These are phyloP conservation scores for Artemisia argyi DNA, from an alignment of 129 eudicot genomes.

Conservation along the genomic window DNA sequence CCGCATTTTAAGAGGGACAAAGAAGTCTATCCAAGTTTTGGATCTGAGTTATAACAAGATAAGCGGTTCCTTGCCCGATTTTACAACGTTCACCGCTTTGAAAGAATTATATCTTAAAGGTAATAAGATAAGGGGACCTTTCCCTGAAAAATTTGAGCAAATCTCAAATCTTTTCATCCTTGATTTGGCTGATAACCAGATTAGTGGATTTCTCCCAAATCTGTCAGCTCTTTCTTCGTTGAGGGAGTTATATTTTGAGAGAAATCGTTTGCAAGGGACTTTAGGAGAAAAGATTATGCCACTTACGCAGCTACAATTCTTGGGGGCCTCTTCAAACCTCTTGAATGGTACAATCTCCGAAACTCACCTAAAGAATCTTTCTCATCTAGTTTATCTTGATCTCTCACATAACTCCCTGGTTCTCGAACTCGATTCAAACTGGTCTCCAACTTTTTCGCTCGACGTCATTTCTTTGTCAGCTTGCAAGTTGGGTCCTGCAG, in stretches of 20 bases:
- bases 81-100: no score
- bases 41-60: not conserved
- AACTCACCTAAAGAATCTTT: slow-evolving; percentile 25
- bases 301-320: slow-evolving; percentile 22
- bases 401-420: no score
- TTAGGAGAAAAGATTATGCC: slow-evolving; percentile 25
- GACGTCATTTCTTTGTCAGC: not conserved
- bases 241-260: no score
- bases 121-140: not conserved
- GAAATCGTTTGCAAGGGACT: slow-evolving; percentile 31
- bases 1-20: not conserved
- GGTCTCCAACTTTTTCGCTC: slow-evolving; percentile 50
- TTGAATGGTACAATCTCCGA: slow-evolving; percentile 35
- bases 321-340: not conserved
- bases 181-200: no score
- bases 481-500: no score
- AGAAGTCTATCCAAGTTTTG: not conserved
- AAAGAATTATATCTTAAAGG: not conserved
- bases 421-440: not conserved
- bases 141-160: not conserved
- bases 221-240: no score
- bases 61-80: not conserved
- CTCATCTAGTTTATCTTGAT: no score
- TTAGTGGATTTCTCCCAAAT: no score
- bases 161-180: not conserved